Evolutionary conservation across 2,329 filamentous ascomycete species (phyloP), one percentile per base, ranked within the genome.

Genomic region (Chrysoporthe cubensis): DNA sequence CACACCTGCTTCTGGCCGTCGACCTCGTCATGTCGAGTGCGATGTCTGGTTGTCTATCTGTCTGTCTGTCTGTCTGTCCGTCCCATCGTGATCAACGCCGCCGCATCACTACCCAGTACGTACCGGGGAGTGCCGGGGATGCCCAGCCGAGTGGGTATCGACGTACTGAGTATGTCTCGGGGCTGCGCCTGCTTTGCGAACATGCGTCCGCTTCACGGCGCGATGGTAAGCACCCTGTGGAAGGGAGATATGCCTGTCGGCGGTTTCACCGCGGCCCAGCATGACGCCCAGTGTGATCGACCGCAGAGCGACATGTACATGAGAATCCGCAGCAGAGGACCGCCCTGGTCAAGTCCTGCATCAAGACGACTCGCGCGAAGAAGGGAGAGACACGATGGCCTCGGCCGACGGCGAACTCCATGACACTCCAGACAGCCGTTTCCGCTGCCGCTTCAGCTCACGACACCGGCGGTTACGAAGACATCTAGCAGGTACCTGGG

Each of bases 151-250:
- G 54, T 57, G 54, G 54, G 14, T 57, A 57, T 14, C 13, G 44
- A 13, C 13, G 54, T 37, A 37, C 52, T 26, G 52, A 32, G 52
- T 58, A 14, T 59, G 57, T 59, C 57, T 59, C 57, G 57, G 37
- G 40, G 57, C 18, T 16, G 18, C 18, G 26, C 13, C 16, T 11
- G 26, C 32, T 37, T 57, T 40, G 54, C 54, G 54, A 34, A 34
- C 3, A 37, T 57, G 48, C 32, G 32, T 37, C 54, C 14, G 32
- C 32, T 57, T 57, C 32, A 57, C 54, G n/a, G 37, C 37, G 54
- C 54, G n/a, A 57, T 32, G 54, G 57, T 59, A 43, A 59, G 57
- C 34, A 59, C 57, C 37, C 40, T 59, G 57, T 59, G 21, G 57
- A 37, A 59, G 57, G 54, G 37, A 26, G 2, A 59, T 21, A 43